phyloP scores from a whole-genome alignment of 2,329 filamentous ascomycete species.

The Ceratocystis cubensis region DNA sequence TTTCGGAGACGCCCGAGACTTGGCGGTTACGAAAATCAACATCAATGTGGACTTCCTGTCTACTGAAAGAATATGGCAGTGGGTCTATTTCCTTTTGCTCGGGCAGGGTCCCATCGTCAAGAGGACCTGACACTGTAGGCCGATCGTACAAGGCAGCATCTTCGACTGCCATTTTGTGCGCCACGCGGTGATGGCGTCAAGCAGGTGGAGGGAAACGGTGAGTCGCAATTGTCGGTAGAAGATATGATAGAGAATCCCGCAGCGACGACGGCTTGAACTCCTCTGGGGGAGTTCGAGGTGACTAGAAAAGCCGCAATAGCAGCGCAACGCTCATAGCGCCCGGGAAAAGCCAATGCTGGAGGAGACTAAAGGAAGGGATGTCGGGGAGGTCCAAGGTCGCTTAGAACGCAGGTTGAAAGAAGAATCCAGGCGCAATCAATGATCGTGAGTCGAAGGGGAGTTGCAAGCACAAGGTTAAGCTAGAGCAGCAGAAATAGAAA shows the following conservation, averaged over 20 bases:
- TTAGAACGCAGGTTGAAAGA: not conserved
- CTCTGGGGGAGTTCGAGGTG: conserved; percentile 3
- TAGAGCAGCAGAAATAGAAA: not conserved
- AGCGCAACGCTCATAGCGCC: conserved; percentile 19
- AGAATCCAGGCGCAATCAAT: not conserved
- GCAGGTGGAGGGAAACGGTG: not conserved
- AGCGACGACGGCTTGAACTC: conserved; percentile 10
- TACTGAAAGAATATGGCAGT: conserved; percentile 46
- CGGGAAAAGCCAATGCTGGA: not conserved
- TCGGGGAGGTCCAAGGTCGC: not conserved
- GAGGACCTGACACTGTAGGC: conserved; percentile 13
- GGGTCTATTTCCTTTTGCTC: conserved; percentile 30
- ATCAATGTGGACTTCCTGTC: conserved; percentile 82
- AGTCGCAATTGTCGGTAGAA: not conserved
- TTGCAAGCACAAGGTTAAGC: not conserved
- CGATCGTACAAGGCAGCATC: conserved; percentile 4
- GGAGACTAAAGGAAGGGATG: not conserved
- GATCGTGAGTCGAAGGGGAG: not conserved
- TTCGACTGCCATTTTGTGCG: conserved; percentile 4
- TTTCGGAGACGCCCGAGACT: conserved; percentile 66
- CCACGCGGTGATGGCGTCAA: not conserved
- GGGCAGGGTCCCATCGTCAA: conserved; percentile 27
- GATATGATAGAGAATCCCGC: not conserved
- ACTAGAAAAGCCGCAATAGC: conserved; percentile 16
- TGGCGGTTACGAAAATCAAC: conserved; percentile 68